Evolutionary conservation across 179 eudicot species (phyloP), one percentile per base, ranked within the genome.

Genomic region (Corrigiola litoralis): DNA sequence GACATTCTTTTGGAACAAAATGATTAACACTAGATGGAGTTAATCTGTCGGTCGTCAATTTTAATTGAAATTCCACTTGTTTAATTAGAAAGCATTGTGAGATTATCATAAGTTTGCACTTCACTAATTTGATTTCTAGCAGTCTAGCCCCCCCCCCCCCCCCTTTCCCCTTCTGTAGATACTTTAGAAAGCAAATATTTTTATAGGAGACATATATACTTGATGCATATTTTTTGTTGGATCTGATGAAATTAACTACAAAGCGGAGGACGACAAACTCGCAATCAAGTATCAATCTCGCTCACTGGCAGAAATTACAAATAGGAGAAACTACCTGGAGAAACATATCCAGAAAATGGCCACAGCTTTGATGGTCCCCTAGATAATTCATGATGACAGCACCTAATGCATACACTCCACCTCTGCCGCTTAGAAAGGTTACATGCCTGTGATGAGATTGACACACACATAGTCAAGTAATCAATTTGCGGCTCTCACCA

Each of bases 331-430:
- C 21, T 79, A 89, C 96, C 94, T 85, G 82, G 18, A 66, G 75
- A 72, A 89, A 87, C 65, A 50, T 68, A 66, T 79, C 63, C 63
- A 89, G 66, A 65, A 67, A 87, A 46, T 48, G 68, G 60, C 29
- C 67, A 13, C 84, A 58, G 54, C 70, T 77, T 16, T 61, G 68
- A 55, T 73, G 77, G 78, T 85, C 87, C 80, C 83, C 87, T 14
- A 48, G 24, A 29, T 74, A 72, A 61, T 73, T 77, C 21, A 84
- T 74, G 20, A 81, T 67, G 40, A 87, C 90, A 46, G 83, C 90
- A 11, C 96, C 94, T n/a, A 87, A 75, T 0, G 94, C 90, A 50
- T 80, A 85, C 11, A 85, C 65, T 56, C 94, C 95, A 63, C 87
- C 94, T 73, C 76, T 81, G 42, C 96, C 94, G 44, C 84, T 73